These are phyloP conservation scores for Aphanomyces astaci DNA, from an alignment of 352 stramenopile genomes.

Conservation along the genomic window DNA sequence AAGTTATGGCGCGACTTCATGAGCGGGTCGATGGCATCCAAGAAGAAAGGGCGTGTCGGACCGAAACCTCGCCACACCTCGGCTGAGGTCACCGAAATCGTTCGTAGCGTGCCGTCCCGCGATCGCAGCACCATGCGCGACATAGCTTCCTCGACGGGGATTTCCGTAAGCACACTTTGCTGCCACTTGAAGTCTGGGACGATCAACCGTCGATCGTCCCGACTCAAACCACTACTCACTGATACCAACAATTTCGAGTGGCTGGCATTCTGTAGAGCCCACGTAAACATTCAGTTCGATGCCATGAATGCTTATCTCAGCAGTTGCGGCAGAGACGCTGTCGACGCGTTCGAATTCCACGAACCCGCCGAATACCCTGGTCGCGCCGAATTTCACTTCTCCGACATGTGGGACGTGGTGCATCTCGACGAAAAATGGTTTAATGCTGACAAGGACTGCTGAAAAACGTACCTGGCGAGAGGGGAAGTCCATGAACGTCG, in stretches of 20 bases:
- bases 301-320: not conserved
- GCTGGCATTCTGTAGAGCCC: not conserved
- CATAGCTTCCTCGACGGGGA: not conserved
- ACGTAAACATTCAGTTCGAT: not conserved
- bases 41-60: not conserved
- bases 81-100: not conserved
- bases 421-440: slow-evolving; percentile 32
- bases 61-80: not conserved
- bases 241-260: not conserved
- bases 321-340: not conserved
- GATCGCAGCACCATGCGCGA: not conserved
- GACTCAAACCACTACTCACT: not conserved
- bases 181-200: not conserved
- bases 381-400: not conserved
- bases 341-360: not conserved
- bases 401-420: not conserved
- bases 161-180: not conserved
- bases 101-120: not conserved
- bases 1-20: not conserved
- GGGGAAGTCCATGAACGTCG: slow-evolving; percentile 2
- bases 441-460: slow-evolving; percentile 31
- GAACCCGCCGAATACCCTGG: not conserved
- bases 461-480: slow-evolving; percentile 22
- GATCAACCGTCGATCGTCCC: not conserved
- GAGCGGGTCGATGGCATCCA: not conserved